Evolutionary conservation across 192 early-diverging fungal species (phyloP).

Genomic region (Mortierella claussenii): DNA sequence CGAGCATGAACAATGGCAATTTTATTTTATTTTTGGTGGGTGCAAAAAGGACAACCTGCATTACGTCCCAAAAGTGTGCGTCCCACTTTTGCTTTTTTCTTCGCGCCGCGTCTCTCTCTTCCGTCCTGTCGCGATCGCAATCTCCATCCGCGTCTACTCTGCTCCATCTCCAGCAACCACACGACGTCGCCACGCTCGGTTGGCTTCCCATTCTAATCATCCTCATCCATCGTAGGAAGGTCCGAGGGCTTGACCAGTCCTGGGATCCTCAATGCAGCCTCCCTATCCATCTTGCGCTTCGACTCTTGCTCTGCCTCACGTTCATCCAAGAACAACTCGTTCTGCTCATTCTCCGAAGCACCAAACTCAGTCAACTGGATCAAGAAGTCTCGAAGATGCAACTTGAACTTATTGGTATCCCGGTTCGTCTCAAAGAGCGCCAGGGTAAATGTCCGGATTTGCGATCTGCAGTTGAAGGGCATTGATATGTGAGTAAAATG

Average conservation of each 20-base stretch:
- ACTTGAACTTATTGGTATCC: slow-evolving; percentile 88
- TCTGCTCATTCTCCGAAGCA: slow-evolving; percentile 71
- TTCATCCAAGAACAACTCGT: slow-evolving; percentile 89
- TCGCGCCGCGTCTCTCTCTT: too few relatives aligned
- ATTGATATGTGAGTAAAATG: not conserved
- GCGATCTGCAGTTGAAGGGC: slow-evolving; percentile 59
- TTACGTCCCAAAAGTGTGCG: too few relatives aligned
- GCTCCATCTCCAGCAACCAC: too few relatives aligned
- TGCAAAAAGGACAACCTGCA: too few relatives aligned
- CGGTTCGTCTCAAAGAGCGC: slow-evolving; percentile 89
- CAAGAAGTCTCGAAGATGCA: slow-evolving; percentile 95
- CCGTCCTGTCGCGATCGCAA: too few relatives aligned
- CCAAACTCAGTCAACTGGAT: slow-evolving; percentile 95
- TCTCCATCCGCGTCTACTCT: too few relatives aligned
- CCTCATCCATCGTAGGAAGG: slow-evolving; percentile 67
- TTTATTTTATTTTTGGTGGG: too few relatives aligned
- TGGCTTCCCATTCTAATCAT: too few relatives aligned
- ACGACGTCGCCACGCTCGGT: too few relatives aligned
- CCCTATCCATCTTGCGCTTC: slow-evolving; percentile 83
- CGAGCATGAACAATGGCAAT: too few relatives aligned
- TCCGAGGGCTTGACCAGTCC: slow-evolving; percentile 98
- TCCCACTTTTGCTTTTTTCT: too few relatives aligned
- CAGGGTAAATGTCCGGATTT: slow-evolving; percentile 88
- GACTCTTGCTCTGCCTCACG: slow-evolving; percentile 84
- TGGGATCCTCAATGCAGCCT: slow-evolving; percentile 87